Conservation (phyloP, 2,329 filamentous ascomycete genomes). For the Tolypocladium nubicola region DNA sequence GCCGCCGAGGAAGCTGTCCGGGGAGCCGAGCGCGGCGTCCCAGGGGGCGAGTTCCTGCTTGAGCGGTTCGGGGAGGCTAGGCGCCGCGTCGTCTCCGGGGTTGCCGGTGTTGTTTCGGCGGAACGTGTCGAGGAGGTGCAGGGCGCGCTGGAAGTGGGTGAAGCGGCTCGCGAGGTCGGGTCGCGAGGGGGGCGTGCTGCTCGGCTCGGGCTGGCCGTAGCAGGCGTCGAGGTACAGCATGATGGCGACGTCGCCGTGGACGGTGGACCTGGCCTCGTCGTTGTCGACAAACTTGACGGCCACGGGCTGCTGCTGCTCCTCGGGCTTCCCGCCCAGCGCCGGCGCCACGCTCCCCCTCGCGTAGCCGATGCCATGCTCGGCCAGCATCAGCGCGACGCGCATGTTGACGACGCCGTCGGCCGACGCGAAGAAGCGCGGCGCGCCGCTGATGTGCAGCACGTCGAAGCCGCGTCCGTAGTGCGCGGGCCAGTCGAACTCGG, state of each 20-base stretch:
- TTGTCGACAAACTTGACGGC: conserved; percentile 45
- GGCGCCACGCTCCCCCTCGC: conserved; percentile 31
- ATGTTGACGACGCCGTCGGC: conserved; percentile 35
- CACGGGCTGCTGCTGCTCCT: conserved; percentile 7
- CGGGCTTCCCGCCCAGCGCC: not conserved
- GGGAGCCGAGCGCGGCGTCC: conserved; percentile 21
- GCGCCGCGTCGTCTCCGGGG: not conserved
- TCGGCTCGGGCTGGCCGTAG: conserved; percentile 25
- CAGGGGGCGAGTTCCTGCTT: conserved; percentile 26
- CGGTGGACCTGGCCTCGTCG: conserved; percentile 32
- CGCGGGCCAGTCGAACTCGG: conserved; percentile 62
- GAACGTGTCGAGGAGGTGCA: conserved; percentile 20
- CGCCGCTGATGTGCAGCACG: conserved; percentile 56
- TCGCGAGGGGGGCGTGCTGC: conserved; percentile 11
- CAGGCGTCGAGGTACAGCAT: conserved; percentile 51
- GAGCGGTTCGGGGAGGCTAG: conserved; percentile 9
- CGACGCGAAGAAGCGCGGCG: conserved; percentile 40
- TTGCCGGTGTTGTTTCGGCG: not conserved
- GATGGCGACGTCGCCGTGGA: conserved; percentile 41
- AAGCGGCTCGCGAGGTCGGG: conserved; percentile 24
- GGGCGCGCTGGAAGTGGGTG: conserved; percentile 29
- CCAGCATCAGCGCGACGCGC: conserved; percentile 39
- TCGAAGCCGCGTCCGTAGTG: conserved; percentile 77
- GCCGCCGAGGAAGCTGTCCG: conserved; percentile 34
- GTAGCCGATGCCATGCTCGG: conserved; percentile 34